A percentile compares a stretch with the other conserved stretches of the same genome.
phyloP scores from a whole-genome alignment of 345 rosid species.

The Aquilaria malaccensis region DNA sequence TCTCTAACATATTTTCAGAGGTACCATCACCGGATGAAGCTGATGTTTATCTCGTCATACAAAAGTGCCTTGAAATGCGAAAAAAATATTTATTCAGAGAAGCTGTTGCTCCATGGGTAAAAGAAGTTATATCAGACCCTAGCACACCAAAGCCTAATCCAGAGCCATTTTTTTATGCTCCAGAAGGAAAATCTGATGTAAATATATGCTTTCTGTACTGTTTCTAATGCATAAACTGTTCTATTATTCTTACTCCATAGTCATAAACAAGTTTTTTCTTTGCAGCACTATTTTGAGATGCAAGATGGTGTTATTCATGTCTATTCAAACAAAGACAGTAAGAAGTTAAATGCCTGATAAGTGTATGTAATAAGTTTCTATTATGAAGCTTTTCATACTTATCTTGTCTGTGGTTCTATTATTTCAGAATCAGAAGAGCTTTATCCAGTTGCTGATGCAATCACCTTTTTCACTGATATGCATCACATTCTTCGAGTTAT shows the following conservation, averaged over 20 bases:
- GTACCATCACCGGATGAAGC: constrained; percentile 79
- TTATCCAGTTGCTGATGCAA: constrained; percentile 88
- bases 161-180: constrained; percentile 68
- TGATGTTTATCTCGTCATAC: constrained; percentile 68
- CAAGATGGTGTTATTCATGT: constrained; percentile 96
- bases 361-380: not conserved
- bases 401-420: constrained; percentile 6
- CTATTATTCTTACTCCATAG: not conserved
- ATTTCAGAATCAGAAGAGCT: constrained; percentile 68
- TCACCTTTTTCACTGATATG: constrained; percentile 86
- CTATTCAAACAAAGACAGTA: constrained; percentile 73
- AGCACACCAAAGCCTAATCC: constrained; percentile 95
- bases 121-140: constrained; percentile 90
- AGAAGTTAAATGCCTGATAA: constrained; percentile 14
- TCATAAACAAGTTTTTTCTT: constrained; percentile 12
- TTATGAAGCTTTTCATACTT: not conserved
- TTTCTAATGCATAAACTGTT: not conserved
- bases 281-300: constrained; percentile 93
- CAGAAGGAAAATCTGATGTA: constrained; percentile 82
- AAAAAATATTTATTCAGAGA: constrained; percentile 75
- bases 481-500: constrained; percentile 79
- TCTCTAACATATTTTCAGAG: constrained; percentile 35
- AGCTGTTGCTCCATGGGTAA: constrained; percentile 93
- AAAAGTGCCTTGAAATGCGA: constrained; percentile 93
- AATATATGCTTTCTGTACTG: constrained; percentile 15